Evolutionary conservation across 2,329 filamentous ascomycete species (phyloP), one percentile per base, ranked within the genome.

Genomic region (Anthostomella pinea): DNA sequence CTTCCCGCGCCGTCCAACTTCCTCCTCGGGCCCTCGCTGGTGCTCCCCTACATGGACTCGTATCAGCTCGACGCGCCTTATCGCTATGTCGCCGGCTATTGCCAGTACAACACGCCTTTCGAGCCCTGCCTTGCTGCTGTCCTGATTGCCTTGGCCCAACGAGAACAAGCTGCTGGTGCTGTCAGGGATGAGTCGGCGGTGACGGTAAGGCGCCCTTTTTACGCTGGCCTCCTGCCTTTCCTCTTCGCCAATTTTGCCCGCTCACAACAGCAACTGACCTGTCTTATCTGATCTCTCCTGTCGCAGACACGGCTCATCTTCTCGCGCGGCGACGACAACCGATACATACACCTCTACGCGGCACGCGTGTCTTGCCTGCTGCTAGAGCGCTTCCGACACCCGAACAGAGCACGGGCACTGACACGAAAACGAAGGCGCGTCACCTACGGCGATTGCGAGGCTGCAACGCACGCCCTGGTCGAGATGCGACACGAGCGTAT

Each of bases 41-140:
- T 33, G 18, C 35, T 38, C 15, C 10, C 22, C 23, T 25, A 21
- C 11, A 19, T 32, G 9, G 8, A 22, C 24, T 24, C 36, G n/a
- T n/a, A n/a, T n/a, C n/a, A n/a, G n/a, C n/a, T n/a, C n/a, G n/a
- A n/a, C n/a, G n/a, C n/a, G n/a, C n/a, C n/a, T n/a, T n/a, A n/a
- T n/a, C n/a, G n/a, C n/a, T n/a, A n/a, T n/a, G n/a, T n/a, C n/a
- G n/a, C n/a, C n/a, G n/a, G n/a, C n/a, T n/a, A n/a, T n/a, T n/a
- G n/a, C n/a, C n/a, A n/a, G n/a, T n/a, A 15, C 15, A 19, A 33
- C 25, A 6, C 10, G 15, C 20, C 6, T 23, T 35, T 17, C 59
- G 60, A 29, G 58, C 52, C 62, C 60, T 66, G 39, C n/a, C 32
- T 41, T 27, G 22, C 21, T 11, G 37, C 32, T 23, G 21, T 39